phyloP scores from a whole-genome alignment of 2,329 filamentous ascomycete genomes.

The Albophoma yamanashiensis region DNA sequence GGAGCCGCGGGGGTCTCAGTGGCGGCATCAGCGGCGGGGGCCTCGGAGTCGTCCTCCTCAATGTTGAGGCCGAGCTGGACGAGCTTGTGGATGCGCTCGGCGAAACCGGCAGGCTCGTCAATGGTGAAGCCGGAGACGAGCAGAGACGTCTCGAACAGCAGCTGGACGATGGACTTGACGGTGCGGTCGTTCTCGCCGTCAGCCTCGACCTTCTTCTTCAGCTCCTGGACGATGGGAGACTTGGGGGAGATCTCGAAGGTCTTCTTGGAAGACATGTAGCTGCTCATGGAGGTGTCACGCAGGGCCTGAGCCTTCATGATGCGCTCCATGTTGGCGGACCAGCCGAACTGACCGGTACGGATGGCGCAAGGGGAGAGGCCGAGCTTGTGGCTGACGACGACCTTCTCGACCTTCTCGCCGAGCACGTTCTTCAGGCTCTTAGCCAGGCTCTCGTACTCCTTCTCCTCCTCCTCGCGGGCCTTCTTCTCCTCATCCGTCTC shows the following conservation, averaged over 20 bases:
- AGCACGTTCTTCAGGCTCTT: slow-evolving; percentile 99
- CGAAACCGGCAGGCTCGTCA: slow-evolving; percentile 94
- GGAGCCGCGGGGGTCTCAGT: slow-evolving; percentile 49
- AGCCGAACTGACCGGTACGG: slow-evolving; percentile 98
- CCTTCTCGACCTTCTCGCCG: slow-evolving; percentile 99
- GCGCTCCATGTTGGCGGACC: slow-evolving; percentile 99
- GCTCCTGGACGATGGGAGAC: slow-evolving; percentile 94
- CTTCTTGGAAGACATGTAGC: slow-evolving; percentile 99
- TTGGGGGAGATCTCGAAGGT: slow-evolving; percentile 99
- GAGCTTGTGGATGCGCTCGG: slow-evolving; percentile 99
- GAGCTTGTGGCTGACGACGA: slow-evolving; percentile 97
- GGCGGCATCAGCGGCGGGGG: slow-evolving; percentile 39
- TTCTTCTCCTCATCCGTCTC: slow-evolving; percentile 99
- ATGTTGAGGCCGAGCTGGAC: slow-evolving; percentile 96
- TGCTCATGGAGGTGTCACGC: slow-evolving; percentile 98
- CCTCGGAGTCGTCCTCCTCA: slow-evolving; percentile 72
- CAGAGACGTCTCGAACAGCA: slow-evolving; percentile 97
- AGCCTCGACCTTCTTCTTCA: slow-evolving; percentile 97
- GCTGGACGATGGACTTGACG: slow-evolving; percentile 97
- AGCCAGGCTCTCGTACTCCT: slow-evolving; percentile 89
- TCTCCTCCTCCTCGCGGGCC: slow-evolving; percentile 89
- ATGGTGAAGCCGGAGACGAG: slow-evolving; percentile 99
- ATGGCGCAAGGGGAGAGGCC: slow-evolving; percentile 91
- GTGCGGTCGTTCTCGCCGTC: slow-evolving; percentile 98
- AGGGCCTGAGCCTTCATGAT: slow-evolving; percentile 99